phyloP scores from a whole-genome alignment of 768 basidiomycete species.

The Lentinula detonsa region DNA sequence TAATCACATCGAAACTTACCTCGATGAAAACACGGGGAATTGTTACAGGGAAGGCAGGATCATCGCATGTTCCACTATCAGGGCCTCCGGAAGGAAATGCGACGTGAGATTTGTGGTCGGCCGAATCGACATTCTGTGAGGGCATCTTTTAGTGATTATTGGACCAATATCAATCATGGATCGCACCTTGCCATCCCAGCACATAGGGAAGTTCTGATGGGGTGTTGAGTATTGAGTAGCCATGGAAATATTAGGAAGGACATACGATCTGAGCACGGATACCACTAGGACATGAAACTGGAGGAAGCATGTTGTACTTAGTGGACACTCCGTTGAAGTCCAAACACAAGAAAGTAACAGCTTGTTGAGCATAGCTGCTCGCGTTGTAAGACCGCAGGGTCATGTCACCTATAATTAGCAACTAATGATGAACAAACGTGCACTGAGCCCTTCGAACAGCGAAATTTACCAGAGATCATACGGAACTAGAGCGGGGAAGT shows the following conservation, averaged over 20 bases:
- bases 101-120: conserved; percentile 49
- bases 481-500: conserved; percentile 31
- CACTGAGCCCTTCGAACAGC: not conserved
- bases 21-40: conserved; percentile 48
- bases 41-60: conserved; percentile 38
- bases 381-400: conserved; percentile 42
- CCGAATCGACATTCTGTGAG: conserved; percentile 36
- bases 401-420: conserved; percentile 26
- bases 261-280: conserved; percentile 45
- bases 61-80: conserved; percentile 41
- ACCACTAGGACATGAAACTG: conserved; percentile 36
- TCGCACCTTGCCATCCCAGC: conserved; percentile 48
- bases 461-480: conserved; percentile 41
- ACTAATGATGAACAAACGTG: not conserved
- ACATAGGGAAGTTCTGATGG: conserved; percentile 45
- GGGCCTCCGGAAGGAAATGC: conserved; percentile 40
- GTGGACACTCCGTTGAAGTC: conserved; percentile 37
- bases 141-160: not conserved
- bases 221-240: not conserved
- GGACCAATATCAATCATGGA: not conserved
- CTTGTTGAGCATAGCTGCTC: conserved; percentile 37
- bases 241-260: conserved; percentile 2
- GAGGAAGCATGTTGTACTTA: conserved; percentile 31
- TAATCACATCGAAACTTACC: conserved; percentile 20
- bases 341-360: conserved; percentile 41